These are phyloP conservation scores for Zymoseptoria crescenta DNA, from an alignment of 2,329 filamentous ascomycete genomes.

Conservation along the genomic window DNA sequence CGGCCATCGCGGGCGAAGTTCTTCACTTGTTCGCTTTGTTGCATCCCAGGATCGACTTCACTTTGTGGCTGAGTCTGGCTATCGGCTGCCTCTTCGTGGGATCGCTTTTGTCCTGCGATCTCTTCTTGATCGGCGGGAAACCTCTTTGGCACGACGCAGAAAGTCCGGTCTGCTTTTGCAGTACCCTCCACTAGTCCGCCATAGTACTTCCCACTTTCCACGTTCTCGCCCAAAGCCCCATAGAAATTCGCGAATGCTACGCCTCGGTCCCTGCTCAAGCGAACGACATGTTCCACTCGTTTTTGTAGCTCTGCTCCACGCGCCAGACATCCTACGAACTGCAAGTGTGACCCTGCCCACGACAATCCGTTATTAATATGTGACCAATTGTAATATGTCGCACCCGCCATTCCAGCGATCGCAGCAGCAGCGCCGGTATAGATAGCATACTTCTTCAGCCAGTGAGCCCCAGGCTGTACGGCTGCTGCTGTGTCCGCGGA, in stretches of 20 bases:
- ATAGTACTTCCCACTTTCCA: slow-evolving; percentile 41
- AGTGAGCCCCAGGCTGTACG: slow-evolving; percentile 36
- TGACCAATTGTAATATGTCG: slow-evolving; percentile 78
- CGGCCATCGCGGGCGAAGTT: slow-evolving; percentile 24
- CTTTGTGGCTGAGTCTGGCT: slow-evolving; percentile 12
- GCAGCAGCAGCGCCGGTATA: slow-evolving; percentile 74
- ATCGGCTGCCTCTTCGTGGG: slow-evolving; percentile 14
- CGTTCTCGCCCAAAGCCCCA: slow-evolving; percentile 66
- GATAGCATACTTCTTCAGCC: slow-evolving; percentile 74
- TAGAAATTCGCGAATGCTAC: slow-evolving; percentile 83
- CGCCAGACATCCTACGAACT: slow-evolving; percentile 85
- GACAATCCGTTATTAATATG: slow-evolving; percentile 66
- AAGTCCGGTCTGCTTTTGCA: slow-evolving; percentile 68
- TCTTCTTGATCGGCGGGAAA: slow-evolving; percentile 25
- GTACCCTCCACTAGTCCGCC: slow-evolving; percentile 44
- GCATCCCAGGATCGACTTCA: slow-evolving; percentile 26
- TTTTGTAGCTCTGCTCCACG: slow-evolving; percentile 73
- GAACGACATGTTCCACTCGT: slow-evolving; percentile 61
- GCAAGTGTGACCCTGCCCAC: slow-evolving; percentile 85
- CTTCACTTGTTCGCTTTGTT: slow-evolving; percentile 28
- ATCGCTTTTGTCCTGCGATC: slow-evolving; percentile 18
- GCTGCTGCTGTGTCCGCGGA: slow-evolving; percentile 39
- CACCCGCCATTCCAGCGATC: slow-evolving; percentile 73
- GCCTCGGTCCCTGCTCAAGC: slow-evolving; percentile 54
- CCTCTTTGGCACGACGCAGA: slow-evolving; percentile 70